Conservation (phyloP, 2,329 filamentous ascomycete species). For the Metarhizium rileyi region DNA sequence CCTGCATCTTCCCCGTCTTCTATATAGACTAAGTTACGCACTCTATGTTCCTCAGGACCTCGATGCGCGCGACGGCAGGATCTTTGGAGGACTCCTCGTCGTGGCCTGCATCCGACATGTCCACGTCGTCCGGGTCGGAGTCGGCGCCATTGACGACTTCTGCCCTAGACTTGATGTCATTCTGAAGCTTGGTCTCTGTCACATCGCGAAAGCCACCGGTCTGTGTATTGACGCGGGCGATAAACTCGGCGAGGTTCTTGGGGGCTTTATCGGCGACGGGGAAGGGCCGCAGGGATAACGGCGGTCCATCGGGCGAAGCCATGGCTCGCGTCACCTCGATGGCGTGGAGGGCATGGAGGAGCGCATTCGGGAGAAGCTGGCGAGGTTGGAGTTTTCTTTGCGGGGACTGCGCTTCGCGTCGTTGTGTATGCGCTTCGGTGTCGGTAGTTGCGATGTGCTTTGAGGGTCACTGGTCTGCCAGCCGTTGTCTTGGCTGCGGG, state of each 20-base stretch:
- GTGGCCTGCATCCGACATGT: constrained; percentile 37
- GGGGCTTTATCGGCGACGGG: constrained; percentile 47
- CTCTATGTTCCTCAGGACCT: constrained; percentile 50
- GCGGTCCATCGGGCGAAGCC: constrained; percentile 21
- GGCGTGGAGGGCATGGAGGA: background rate
- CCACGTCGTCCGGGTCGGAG: constrained; percentile 34
- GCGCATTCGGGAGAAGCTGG: background rate
- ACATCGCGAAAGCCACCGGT: constrained; percentile 70
- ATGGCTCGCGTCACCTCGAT: constrained; percentile 13
- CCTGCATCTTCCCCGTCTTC: too few relatives aligned
- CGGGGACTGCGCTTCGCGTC: too few relatives aligned
- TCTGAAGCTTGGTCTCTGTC: constrained; percentile 60
- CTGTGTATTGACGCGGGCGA: constrained; percentile 72
- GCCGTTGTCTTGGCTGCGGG: too few relatives aligned
- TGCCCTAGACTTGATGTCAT: constrained; percentile 50
- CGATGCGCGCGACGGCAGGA: constrained; percentile 42
- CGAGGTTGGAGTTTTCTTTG: too few relatives aligned
- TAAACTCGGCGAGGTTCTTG: constrained; percentile 61
- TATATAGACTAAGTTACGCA: constrained; percentile 29
- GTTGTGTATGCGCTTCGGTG: background rate
- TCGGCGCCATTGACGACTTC: constrained; percentile 31
- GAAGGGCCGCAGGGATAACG: constrained; percentile 28
- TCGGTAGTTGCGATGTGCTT: background rate
- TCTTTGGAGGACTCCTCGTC: constrained; percentile 34
- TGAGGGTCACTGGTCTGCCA: background rate